A percentile compares a stretch with the other conserved stretches of the same genome.
phyloP scores from a whole-genome alignment of 345 rosid species.

The Eucalyptus marginata region DNA sequence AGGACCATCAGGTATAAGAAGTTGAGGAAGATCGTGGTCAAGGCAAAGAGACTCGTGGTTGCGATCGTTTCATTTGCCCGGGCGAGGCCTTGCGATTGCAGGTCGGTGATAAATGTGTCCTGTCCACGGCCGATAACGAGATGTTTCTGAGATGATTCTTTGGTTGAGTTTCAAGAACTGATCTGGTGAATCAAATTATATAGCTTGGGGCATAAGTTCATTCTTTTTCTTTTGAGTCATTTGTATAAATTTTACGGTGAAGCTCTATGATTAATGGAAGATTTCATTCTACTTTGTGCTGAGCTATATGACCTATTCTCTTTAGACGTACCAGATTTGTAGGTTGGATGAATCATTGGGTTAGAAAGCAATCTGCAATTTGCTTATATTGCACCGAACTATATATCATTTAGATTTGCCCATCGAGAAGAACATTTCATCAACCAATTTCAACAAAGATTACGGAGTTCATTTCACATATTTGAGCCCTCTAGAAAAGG shows the following conservation, averaged over 20 bases:
- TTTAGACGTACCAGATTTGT: background rate
- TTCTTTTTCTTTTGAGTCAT: background rate
- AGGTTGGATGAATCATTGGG: background rate
- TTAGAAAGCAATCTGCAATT: background rate
- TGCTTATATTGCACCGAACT: background rate
- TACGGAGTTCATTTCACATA: background rate
- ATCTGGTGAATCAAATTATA: background rate
- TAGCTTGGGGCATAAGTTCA: background rate
- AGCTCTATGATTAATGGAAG: background rate
- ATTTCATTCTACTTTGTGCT: background rate
- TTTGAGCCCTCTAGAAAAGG: background rate
- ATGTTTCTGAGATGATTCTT: background rate
- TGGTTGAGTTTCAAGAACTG: background rate
- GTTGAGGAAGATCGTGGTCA: background rate
- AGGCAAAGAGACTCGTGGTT: conserved; percentile 12
- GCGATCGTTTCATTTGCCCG: conserved; percentile 12
- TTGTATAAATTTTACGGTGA: background rate
- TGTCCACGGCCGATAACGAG: background rate
- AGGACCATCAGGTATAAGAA: background rate
- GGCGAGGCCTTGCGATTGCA: conserved; percentile 7
- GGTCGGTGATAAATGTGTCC: background rate
- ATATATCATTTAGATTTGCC: background rate
- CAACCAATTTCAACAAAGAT: background rate
- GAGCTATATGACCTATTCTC: background rate
- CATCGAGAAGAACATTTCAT: background rate